Evolutionary conservation across 306 rosid species (phyloP), one percentile per base, ranked within the genome.

Genomic region (Parietaria judaica): DNA sequence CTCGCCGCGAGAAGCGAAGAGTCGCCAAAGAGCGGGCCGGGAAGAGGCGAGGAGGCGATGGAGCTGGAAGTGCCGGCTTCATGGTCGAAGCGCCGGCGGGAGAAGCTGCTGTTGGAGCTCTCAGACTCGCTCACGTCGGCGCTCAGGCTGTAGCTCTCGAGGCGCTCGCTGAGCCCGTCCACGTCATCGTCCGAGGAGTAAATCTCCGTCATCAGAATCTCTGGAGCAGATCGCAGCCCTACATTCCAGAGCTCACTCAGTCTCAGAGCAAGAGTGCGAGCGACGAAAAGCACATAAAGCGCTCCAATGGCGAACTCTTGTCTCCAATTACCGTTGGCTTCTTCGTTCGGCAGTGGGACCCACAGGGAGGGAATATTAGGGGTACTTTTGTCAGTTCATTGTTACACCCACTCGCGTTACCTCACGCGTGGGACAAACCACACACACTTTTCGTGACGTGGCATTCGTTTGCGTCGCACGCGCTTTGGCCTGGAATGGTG

Each of bases 121-220:
- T 67, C 77, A n/a, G 72, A 80, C 68, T 71, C 76, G 49, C 82
- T 76, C 11, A 65, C 79, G 47, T 76, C 79, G 4, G 77, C 75
- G 60, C 82, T 78, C 13, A 69, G 43, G 55, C 76, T 73, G 78
- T 73, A 73, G 41, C 64, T 69, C 66, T 70, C 72, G 66, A 70
- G 68, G 36, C 74, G 53, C 58, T 76, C 77, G 51, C 74, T 60
- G 52, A 61, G 23, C 48, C n/a, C 49, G 43, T 70, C 62, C 56
- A 58, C n/a, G 9, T 70, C 79, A 12, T 76, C 75, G 35, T 64
- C 82, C 34, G 82, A 73, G 43, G 77, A 76, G 55, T 56, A 36
- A 59, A 63, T 61, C 63, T 45, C 70, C 85, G 73, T 80, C 48
- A 61, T 59, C 64, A 16, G 23, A 36, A 61, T 17, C 16, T 58